Conservation (phyloP, 75 land plant genomes). For the Pinus taeda region DNA sequence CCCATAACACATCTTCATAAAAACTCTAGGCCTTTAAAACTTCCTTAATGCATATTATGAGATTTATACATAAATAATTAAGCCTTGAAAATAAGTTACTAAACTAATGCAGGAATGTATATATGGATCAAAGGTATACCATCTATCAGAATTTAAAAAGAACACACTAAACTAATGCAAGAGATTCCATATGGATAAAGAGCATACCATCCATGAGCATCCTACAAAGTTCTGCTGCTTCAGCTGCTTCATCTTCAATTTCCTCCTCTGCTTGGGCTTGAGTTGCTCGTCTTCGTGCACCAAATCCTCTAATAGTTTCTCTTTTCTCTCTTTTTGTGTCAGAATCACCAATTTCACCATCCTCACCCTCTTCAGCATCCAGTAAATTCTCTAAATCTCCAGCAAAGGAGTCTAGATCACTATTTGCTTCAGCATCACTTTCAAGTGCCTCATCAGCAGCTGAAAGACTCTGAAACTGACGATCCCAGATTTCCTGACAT, state of each 20-base stretch:
- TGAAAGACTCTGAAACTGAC: conserved; percentile 86
- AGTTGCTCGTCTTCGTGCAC: conserved; percentile 66
- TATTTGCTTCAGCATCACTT: conserved; percentile 88
- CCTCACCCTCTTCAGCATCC: conserved; percentile 95
- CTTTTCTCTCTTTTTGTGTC: conserved; percentile 51
- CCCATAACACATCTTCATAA: no score
- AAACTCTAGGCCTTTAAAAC: no score
- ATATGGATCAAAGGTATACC: conserved; percentile 36
- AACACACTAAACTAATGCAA: no score
- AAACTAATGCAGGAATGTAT: no score
- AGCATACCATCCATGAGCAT: conserved; percentile 91
- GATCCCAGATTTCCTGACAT: conserved; percentile 99
- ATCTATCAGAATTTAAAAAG: conserved; percentile 66
- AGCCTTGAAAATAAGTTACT: conserved; percentile 34
- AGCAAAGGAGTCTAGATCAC: conserved; percentile 98
- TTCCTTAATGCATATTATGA: no score
- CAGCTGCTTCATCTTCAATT: conserved; percentile 94
- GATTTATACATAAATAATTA: background rate
- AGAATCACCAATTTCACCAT: conserved; percentile 43
- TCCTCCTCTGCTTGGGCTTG: conserved; percentile 85
- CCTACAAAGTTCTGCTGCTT: conserved; percentile 87
- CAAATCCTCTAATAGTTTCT: conserved; percentile 75
- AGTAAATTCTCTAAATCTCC: conserved; percentile 97
- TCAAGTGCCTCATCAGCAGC: conserved; percentile 76
- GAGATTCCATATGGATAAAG: no score